Conservation (phyloP, 768 basidiomycete genomes). For the Tricholoma furcatifolium region DNA sequence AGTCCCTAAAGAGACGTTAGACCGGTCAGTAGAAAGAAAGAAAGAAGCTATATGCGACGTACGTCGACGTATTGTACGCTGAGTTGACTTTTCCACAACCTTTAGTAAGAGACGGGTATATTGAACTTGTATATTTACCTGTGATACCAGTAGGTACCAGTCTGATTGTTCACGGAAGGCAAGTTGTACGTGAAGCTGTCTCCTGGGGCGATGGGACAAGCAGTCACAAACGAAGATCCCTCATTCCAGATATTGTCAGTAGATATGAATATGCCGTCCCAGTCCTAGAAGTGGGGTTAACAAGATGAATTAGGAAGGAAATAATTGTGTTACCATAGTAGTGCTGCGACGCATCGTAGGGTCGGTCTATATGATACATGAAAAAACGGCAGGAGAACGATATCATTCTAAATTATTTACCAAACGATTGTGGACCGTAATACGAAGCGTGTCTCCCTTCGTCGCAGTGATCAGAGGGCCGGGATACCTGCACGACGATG, state of each 20-base stretch:
- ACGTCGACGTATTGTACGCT: constrained; percentile 23
- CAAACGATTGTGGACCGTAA: constrained; percentile 17
- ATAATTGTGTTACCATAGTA: constrained; percentile 3
- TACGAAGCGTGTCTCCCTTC: constrained; percentile 15
- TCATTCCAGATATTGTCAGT: constrained; percentile 22
- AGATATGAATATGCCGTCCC: constrained; percentile 24
- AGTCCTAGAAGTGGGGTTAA: constrained; percentile 6
- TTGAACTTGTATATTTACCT: constrained; percentile 6
- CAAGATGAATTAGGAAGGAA: background rate
- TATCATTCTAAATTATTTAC: background rate
- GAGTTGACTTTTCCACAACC: constrained; percentile 8
- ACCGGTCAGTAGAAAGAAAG: background rate
- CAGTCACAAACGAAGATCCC: constrained; percentile 22
- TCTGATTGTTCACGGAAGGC: constrained; percentile 23
- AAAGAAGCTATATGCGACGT: background rate
- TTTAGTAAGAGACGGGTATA: background rate
- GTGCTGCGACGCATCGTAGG: constrained; percentile 23
- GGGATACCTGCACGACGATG: constrained; percentile 5
- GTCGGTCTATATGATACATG: constrained; percentile 12
- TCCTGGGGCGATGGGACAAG: constrained; percentile 29
- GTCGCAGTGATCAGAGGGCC: constrained; percentile 12
- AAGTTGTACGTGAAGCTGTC: constrained; percentile 28
- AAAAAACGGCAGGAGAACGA: background rate
- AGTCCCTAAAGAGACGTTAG: constrained; percentile 13
- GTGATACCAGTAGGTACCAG: constrained; percentile 34